phyloP scores from a whole-genome alignment of 176 grass and related monocot genomes.

The Carex littledalei region DNA sequence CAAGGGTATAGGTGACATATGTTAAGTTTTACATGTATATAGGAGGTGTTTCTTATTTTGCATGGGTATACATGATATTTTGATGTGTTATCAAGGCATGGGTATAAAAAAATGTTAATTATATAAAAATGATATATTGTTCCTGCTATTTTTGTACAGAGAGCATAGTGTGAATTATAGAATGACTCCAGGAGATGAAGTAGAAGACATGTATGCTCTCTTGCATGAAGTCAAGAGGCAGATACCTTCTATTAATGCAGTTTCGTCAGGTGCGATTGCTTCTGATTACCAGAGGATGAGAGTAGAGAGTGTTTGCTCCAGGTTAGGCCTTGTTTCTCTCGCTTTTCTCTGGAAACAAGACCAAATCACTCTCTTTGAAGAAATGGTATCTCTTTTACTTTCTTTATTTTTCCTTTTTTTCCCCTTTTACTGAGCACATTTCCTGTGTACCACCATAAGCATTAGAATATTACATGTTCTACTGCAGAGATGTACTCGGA shows the following conservation, averaged over 20 bases:
- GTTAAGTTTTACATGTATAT: not conserved
- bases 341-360: conserved; percentile 94
- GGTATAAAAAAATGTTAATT: not conserved
- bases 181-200: conserved; percentile 63
- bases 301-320: conserved; percentile 81
- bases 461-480: conserved; percentile 2
- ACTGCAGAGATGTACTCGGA: not conserved
- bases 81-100: not conserved
- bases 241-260: conserved; percentile 58
- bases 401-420: not conserved
- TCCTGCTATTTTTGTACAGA: conserved; percentile 28
- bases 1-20: not conserved
- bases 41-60: not conserved
- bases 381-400: conserved; percentile 56
- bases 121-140: not conserved
- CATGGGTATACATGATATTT: not conserved
- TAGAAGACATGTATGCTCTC: conserved; percentile 82
- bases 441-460: not conserved
- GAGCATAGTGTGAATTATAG: conserved; percentile 64
- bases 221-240: conserved; percentile 62
- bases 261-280: conserved; percentile 82
- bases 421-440: conserved; percentile 5
- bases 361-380: conserved; percentile 74
- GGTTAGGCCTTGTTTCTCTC: conserved; percentile 73
- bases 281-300: conserved; percentile 93